Evolutionary conservation across 176 grass and related monocot genomes (phyloP).

Genomic region (Aegilops tauschii): DNA sequence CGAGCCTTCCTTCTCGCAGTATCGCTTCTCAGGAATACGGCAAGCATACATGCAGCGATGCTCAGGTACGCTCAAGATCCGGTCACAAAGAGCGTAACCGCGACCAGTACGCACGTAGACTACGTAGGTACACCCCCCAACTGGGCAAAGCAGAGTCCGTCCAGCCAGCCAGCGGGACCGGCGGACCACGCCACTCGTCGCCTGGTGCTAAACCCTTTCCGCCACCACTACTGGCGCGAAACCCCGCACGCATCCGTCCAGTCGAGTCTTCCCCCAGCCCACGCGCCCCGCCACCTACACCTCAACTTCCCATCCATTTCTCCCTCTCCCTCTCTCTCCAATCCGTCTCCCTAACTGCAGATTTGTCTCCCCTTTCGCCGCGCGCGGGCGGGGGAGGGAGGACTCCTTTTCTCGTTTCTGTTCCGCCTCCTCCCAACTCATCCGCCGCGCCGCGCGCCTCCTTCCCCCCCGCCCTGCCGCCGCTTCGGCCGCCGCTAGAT

Average conservation of each 20-base stretch:
- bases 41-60: neutral
- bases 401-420: constrained; percentile 3
- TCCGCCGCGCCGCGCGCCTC: constrained; percentile 22
- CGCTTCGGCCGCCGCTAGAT: neutral
- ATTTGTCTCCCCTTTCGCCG: constrained; percentile 27
- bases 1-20: neutral
- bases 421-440: constrained; percentile 5
- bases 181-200: neutral
- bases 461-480: constrained; percentile 11
- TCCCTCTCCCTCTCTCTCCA: neutral
- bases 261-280: neutral
- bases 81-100: too few species aligned
- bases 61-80: too few species aligned
- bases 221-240: neutral
- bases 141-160: too few species aligned
- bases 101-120: too few species aligned
- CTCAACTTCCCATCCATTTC: neutral
- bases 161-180: too few species aligned
- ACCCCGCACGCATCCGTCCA: neutral
- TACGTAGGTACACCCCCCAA: too few species aligned
- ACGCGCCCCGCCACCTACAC: constrained; percentile 2
- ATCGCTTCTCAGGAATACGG: neutral
- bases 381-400: neutral
- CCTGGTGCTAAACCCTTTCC: constrained; percentile 9
- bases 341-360: constrained; percentile 17